Conservation (phyloP, 441 rosid species). For the Mallotus japonicus region DNA sequence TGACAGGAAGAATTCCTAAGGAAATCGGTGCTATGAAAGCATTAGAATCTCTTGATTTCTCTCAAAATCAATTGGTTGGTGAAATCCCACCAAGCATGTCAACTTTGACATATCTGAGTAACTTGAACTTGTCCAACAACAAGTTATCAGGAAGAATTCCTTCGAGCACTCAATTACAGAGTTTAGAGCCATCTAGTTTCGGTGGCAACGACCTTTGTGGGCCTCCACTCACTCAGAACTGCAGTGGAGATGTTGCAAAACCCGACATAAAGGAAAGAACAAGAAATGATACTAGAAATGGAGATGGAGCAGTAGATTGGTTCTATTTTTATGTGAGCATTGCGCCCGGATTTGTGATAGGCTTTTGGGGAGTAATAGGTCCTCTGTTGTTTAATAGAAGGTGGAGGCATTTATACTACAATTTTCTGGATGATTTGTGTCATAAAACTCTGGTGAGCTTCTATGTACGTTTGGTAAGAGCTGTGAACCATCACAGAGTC, state of each 20-base stretch:
- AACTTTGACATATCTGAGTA: constrained; percentile 13
- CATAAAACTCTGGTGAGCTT: background rate
- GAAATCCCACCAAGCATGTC: constrained; percentile 25
- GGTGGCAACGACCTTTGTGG: constrained; percentile 22
- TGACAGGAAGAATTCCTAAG: background rate
- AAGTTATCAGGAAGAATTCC: constrained; percentile 22
- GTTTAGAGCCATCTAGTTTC: constrained; percentile 14
- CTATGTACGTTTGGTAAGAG: too few species aligned
- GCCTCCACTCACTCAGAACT: constrained; percentile 20
- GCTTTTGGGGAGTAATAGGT: constrained; percentile 17
- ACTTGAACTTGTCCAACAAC: constrained; percentile 18
- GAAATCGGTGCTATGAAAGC: background rate
- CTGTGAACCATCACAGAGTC: too few species aligned
- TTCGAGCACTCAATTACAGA: constrained; percentile 23
- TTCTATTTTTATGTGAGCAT: background rate
- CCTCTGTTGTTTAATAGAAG: background rate
- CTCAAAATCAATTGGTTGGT: constrained; percentile 20
- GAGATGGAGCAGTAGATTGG: constrained; percentile 1
- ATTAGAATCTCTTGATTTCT: constrained; percentile 21
- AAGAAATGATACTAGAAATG: background rate
- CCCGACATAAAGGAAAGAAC: background rate
- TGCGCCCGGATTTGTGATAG: constrained; percentile 22
- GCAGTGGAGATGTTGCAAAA: background rate
- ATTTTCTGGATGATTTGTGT: background rate
- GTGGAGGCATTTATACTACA: background rate